Evolutionary conservation across 441 rosid species (phyloP).

Genomic region (Erodium chrysanthum): DNA sequence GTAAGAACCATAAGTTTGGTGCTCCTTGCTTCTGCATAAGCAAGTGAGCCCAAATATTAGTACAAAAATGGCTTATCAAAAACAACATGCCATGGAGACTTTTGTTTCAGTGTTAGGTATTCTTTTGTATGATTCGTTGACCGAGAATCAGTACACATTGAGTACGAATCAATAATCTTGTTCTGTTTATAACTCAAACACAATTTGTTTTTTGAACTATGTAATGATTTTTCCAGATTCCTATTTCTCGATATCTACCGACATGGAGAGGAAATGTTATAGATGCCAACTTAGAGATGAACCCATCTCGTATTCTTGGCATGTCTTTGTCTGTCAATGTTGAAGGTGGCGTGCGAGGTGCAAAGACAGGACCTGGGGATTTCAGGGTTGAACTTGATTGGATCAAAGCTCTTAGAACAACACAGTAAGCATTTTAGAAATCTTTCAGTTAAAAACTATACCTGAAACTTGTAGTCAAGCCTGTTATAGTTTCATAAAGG

Average conservation of each 20-base stretch:
- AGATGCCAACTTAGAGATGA: conserved; percentile 73
- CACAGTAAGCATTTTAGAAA: background rate
- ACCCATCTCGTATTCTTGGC: conserved; percentile 66
- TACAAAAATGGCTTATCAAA: too few species aligned
- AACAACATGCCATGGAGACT: conserved; percentile 25
- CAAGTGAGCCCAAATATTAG: too few species aligned
- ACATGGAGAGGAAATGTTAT: conserved; percentile 92
- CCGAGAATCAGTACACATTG: too few species aligned
- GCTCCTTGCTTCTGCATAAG: too few species aligned
- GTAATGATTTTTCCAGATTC: conserved; percentile 42
- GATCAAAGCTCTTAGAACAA: conserved; percentile 68
- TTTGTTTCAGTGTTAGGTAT: background rate
- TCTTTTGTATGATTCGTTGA: too few species aligned
- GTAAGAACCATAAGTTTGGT: too few species aligned
- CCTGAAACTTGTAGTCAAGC: background rate
- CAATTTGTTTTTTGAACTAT: background rate
- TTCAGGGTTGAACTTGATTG: conserved; percentile 70
- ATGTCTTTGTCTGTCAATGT: conserved; percentile 82
- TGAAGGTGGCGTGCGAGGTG: conserved; percentile 59
- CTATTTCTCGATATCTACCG: conserved; percentile 62
- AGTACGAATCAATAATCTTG: too few species aligned
- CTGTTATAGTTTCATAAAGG: background rate
- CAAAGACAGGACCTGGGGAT: conserved; percentile 73
- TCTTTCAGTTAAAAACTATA: background rate
- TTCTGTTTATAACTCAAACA: background rate